Conservation (phyloP, 2,329 filamentous ascomycete genomes). For the Ceratocystis papillata region DNA sequence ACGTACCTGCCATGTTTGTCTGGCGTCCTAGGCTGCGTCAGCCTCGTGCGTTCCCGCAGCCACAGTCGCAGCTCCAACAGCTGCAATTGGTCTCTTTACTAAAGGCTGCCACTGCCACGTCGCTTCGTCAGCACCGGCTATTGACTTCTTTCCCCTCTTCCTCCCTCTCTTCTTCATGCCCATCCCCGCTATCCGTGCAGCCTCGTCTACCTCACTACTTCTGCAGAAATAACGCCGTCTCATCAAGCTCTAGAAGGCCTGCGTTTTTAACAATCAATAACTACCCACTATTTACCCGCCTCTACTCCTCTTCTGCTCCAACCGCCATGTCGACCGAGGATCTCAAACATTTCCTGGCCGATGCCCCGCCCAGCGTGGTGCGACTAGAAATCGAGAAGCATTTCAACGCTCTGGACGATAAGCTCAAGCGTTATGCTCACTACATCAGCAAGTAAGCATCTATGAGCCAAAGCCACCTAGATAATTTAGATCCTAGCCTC, state of each 20-base stretch:
- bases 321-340: conserved; percentile 47
- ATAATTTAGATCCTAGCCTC: background rate
- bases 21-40: conserved; percentile 19
- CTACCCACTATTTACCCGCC: conserved; percentile 18
- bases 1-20: conserved; percentile 16
- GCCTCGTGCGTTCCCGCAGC: conserved; percentile 22
- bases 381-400: conserved; percentile 84
- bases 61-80: conserved; percentile 18
- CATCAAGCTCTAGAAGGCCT: background rate
- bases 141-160: conserved; percentile 15
- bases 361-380: conserved; percentile 80
- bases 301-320: conserved; percentile 27
- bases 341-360: conserved; percentile 71
- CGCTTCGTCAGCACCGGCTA: conserved; percentile 13
- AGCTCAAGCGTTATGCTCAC: conserved; percentile 84
- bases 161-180: background rate
- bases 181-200: background rate
- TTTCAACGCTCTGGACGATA: conserved; percentile 64
- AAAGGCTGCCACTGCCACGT: conserved; percentile 13
- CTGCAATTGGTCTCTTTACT: conserved; percentile 15
- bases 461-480: conserved; percentile 1
- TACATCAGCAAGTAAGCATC: conserved; percentile 62
- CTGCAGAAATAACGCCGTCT: conserved; percentile 3
- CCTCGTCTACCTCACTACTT: background rate
- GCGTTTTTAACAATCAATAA: background rate